Base-by-base conservation (phyloP, 2,329 filamentous ascomycete genomes). In the Metarhizium humberi region DNA sequence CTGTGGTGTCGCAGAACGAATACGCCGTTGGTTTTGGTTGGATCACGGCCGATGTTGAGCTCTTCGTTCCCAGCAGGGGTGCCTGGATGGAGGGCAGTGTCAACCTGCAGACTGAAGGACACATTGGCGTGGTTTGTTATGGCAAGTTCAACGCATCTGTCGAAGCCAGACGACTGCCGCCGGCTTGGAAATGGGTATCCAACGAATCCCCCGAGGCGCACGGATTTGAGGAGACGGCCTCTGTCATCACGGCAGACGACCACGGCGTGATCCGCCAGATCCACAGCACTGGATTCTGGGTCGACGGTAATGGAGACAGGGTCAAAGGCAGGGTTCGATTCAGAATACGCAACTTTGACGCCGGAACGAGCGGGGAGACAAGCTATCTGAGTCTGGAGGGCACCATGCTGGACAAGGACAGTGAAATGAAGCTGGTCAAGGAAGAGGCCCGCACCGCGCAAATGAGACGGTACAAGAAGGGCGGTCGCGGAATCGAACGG, bases 121-220 rank as follows among this genome's bases (percentile, higher is more conserved):
- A 96, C 66, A 79, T 99, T 6, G 92, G 92, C 20, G 81, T 96
- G 3, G 84, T 95, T 11, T 94, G 90, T 69, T 92, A 90, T 73
- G 92, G 92, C 69, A 83, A 90, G 61, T 97, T 97, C 78, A 95
- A 94, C 62, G 89, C 92, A 1, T 90, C 87, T 47, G 88, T 99
- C 57, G 87, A 92, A 63, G 79, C 86, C 25, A 82, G 81, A 58
- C 79, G 89, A 40, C 75, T 99, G 16, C 94, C 94, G 0, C 70
- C 74, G 14, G 79, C 81, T 29, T 99, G 92, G 94, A 83, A 76
- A 58, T 97, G 90, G 87, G 78, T 90, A 16, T 81, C 84, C 11
- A 78, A 83, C 38, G 75, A 73, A 54, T 65, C 70, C 6, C 62
- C 66, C 2, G 70, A 74, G 51, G 70, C 69, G 0, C 62, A 66